Percentiles rank a stretch among this genome's conserved stretches.
Evolutionary conservation across 2,329 filamentous ascomycete genomes (phyloP).

Genomic region (Aspergillus aculeatus): DNA sequence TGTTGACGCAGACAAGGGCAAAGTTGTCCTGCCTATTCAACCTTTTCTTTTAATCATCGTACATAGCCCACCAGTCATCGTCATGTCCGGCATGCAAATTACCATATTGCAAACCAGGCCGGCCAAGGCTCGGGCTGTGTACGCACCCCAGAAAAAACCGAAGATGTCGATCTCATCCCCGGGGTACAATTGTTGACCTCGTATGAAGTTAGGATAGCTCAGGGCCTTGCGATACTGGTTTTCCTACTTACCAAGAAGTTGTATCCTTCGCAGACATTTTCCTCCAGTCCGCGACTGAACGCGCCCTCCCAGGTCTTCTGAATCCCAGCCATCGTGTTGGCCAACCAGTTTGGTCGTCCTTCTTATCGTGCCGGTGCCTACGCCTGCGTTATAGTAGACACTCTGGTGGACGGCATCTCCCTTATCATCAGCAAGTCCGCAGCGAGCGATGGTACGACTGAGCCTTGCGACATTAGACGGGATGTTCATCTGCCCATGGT

Average conservation of each 20-base stretch:
- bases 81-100: neutral
- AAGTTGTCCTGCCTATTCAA: neutral
- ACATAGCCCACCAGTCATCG: constrained; percentile 1
- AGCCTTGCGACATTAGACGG: constrained; percentile 13
- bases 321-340: neutral
- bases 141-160: constrained; percentile 15
- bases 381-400: neutral
- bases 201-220: constrained; percentile 9
- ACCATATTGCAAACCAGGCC: constrained; percentile 16
- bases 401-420: neutral
- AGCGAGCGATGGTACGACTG: neutral
- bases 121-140: constrained; percentile 13
- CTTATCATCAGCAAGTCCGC: neutral
- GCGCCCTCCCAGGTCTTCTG: neutral
- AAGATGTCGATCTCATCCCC: constrained; percentile 17
- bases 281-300: neutral
- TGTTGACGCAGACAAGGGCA: no score
- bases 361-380: neutral
- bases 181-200: constrained; percentile 9
- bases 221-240: neutral
- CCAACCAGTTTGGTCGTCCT: neutral
- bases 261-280: constrained; percentile 5
- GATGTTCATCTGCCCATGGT: constrained; percentile 10
- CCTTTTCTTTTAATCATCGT: neutral
- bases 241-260: constrained; percentile 10